A percentile compares a stretch with the other conserved stretches of the same genome.
Conservation (phyloP, 768 basidiomycete species). For the Trametes villosa region DNA sequence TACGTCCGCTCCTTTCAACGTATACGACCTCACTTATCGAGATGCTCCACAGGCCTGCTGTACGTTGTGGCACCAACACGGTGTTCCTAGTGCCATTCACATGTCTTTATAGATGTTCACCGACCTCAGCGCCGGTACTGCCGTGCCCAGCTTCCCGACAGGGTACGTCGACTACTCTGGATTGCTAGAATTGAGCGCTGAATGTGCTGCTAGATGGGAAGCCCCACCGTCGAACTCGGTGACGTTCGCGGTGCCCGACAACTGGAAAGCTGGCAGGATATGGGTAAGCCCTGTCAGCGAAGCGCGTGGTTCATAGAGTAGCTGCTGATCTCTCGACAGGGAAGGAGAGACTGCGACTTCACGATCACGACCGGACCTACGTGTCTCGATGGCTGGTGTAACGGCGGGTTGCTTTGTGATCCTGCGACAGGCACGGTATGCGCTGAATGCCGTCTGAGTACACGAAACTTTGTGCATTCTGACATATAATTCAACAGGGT, state of each 20-base stretch:
- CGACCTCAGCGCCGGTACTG: slow-evolving; percentile 53
- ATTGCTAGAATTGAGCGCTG: too few species aligned
- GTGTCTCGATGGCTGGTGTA: slow-evolving; percentile 70
- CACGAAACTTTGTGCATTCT: too few species aligned
- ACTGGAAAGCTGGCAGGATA: slow-evolving; percentile 69
- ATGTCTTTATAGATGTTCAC: slow-evolving; percentile 55
- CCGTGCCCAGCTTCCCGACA: slow-evolving; percentile 45
- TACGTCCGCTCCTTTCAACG: slow-evolving; percentile 31
- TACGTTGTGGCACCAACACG: slow-evolving; percentile 19
- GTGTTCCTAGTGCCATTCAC: not conserved
- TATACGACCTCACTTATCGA: not conserved
- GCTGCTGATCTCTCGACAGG: slow-evolving; percentile 4
- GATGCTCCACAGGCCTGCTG: slow-evolving; percentile 46
- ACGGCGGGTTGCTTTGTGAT: slow-evolving; percentile 67
- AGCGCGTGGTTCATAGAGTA: too few species aligned
- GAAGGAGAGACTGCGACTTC: slow-evolving; percentile 57
- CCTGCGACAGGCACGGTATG: slow-evolving; percentile 51
- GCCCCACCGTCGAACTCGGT: slow-evolving; percentile 43
- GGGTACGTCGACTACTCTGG: slow-evolving; percentile 44
- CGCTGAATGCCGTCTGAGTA: too few species aligned
- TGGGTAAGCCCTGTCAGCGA: slow-evolving; percentile 45
- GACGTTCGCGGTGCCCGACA: slow-evolving; percentile 58
- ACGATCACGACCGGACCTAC: slow-evolving; percentile 47
- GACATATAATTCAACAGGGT: slow-evolving; percentile 24
- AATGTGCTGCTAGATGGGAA: slow-evolving; percentile 35